A percentile compares a stretch with the other conserved stretches of the same genome.
Conservation (phyloP, 805 yeast species). For the Torulaspora maleeae region DNA sequence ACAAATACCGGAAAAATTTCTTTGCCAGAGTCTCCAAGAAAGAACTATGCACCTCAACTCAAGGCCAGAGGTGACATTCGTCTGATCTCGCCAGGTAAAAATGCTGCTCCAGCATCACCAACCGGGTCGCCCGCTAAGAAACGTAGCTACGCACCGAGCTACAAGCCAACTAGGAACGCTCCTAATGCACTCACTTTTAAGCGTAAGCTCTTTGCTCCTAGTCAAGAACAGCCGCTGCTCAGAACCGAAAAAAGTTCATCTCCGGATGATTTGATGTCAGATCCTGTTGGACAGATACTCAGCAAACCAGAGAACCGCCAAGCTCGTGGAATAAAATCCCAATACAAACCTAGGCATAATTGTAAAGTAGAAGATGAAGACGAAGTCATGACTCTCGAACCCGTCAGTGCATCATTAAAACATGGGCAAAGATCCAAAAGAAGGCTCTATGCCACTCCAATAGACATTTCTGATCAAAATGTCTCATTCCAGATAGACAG, state of each 20-base stretch:
- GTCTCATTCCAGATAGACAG: neutral
- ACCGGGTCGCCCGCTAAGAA: constrained; percentile 12
- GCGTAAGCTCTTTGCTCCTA: constrained; percentile 10
- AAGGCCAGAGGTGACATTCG: constrained; percentile 1
- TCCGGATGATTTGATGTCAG: neutral
- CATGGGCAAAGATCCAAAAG: constrained; percentile 8
- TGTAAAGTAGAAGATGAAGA: neutral
- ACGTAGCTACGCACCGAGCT: constrained; percentile 10
- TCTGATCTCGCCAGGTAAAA: constrained; percentile 6
- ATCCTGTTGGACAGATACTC: neutral
- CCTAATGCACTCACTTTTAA: constrained; percentile 9
- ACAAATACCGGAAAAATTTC: neutral
- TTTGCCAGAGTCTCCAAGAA: constrained; percentile 4
- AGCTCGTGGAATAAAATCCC: neutral
- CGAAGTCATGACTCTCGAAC: neutral
- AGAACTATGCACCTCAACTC: constrained; percentile 16
- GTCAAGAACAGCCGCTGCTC: constrained; percentile 1
- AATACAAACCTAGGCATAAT: neutral
- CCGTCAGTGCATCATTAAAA: neutral
- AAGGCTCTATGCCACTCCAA: constrained; percentile 17
- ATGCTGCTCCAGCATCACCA: constrained; percentile 18
- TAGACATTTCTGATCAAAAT: constrained; percentile 12
- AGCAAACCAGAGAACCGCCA: neutral
- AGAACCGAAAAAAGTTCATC: constrained; percentile 2
- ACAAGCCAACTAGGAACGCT: constrained; percentile 10